Percentiles rank a stretch among this genome's conserved stretches.
Evolutionary conservation across 805 yeast species (phyloP).

Genomic region (Lipomyces yamadae): DNA sequence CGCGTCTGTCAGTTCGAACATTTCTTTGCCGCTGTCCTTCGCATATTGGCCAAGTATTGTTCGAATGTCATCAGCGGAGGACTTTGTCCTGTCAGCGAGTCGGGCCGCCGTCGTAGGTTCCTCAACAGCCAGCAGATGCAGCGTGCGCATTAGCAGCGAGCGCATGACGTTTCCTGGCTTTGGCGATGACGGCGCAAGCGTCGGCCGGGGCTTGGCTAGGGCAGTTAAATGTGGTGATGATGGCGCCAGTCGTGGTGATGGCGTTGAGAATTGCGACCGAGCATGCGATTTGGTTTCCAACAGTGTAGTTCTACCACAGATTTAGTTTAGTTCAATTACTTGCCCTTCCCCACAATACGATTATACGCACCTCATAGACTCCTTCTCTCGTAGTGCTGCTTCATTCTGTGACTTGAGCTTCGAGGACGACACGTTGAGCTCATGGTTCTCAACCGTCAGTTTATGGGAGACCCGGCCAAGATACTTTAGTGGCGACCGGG

Average conservation of each 20-base stretch:
- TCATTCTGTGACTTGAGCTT: slow-evolving; percentile 37
- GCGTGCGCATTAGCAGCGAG: slow-evolving; percentile 46
- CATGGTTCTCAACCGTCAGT: slow-evolving; percentile 34
- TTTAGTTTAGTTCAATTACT: neutral
- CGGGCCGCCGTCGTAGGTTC: slow-evolving; percentile 48
- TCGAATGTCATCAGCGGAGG: slow-evolving; percentile 42
- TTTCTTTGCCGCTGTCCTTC: slow-evolving; percentile 32
- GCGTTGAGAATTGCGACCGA: slow-evolving; percentile 15
- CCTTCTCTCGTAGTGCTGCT: slow-evolving; percentile 26
- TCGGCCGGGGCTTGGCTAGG: slow-evolving; percentile 10
- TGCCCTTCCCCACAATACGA: neutral
- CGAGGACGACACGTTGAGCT: slow-evolving; percentile 20
- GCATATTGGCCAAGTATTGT: slow-evolving; percentile 45
- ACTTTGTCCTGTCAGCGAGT: slow-evolving; percentile 44
- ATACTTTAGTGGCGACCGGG: slow-evolving; percentile 7
- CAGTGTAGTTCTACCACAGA: slow-evolving; percentile 13
- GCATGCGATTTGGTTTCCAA: slow-evolving; percentile 19
- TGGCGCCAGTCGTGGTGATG: slow-evolving; percentile 30
- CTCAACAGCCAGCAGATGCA: slow-evolving; percentile 56
- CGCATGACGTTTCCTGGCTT: slow-evolving; percentile 38
- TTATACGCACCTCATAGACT: slow-evolving; percentile 17
- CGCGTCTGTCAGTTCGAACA: slow-evolving; percentile 41
- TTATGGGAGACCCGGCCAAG: slow-evolving; percentile 40
- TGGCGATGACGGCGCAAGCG: slow-evolving; percentile 38
- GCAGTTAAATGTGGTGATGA: slow-evolving; percentile 33